These are phyloP conservation scores for Xylogone sp. DNA, from an alignment of 2,329 filamentous ascomycete genomes.

Conservation along the genomic window DNA sequence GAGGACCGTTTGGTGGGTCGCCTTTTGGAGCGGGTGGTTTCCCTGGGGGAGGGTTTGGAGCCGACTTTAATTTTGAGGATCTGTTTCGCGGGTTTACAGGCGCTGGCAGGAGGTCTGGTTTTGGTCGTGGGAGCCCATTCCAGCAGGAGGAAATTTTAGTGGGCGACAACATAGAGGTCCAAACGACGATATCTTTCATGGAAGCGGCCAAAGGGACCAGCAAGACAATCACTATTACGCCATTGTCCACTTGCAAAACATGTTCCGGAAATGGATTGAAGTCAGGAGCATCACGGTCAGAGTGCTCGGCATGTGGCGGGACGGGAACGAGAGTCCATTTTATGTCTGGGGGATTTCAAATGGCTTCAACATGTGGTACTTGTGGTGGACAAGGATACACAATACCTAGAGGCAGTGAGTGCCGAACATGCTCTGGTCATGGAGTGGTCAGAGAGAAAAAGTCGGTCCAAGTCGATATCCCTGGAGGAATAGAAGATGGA, in stretches of 20 bases:
- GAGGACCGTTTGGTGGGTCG: constrained; percentile 60
- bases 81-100: constrained; percentile 76
- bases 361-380: constrained; percentile 80
- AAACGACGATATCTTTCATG: constrained; percentile 90
- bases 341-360: constrained; percentile 91
- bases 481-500: constrained; percentile 91
- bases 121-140: constrained; percentile 62
- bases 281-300: constrained; percentile 65
- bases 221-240: constrained; percentile 85
- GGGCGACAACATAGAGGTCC: constrained; percentile 95
- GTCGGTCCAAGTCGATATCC: constrained; percentile 86
- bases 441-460: constrained; percentile 81
- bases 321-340: constrained; percentile 84
- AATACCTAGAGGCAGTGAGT: constrained; percentile 78
- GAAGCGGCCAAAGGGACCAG: constrained; percentile 88
- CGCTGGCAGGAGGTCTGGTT: constrained; percentile 41
- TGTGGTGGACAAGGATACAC: constrained; percentile 77
- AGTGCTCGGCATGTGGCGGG: constrained; percentile 79
- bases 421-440: constrained; percentile 72
- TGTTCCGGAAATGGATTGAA: constrained; percentile 85
- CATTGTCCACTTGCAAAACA: constrained; percentile 74
- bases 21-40: constrained; percentile 52
- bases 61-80: constrained; percentile 93
- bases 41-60: constrained; percentile 62
- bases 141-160: constrained; percentile 74